Evolutionary conservation across 2,329 filamentous ascomycete species (phyloP), one percentile per base, ranked within the genome.

Genomic region (Aureobasidium pullulans): DNA sequence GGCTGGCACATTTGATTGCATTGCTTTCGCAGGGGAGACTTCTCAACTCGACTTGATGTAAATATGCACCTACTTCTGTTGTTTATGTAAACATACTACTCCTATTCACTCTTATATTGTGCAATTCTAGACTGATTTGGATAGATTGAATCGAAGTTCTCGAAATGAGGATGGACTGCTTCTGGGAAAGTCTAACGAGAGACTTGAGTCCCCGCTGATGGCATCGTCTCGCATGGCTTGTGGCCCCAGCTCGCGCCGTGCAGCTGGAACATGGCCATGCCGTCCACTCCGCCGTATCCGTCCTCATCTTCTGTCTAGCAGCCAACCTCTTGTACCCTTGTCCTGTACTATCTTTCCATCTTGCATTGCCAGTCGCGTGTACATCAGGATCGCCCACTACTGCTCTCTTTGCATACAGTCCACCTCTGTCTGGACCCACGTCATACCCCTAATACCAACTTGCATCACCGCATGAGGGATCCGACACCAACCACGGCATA

Each of bases 381-480:
- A 34, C 3, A 23, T 15, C 29, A 32, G 23, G 28, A 32, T 1
- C 37, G 10, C 9, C n/a, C 10, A 19, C n/a, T 54, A 39, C 37
- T 43, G 37, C n/a, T 36, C 29, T 40, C 29, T 40, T 28, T 37
- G 10, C 16, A 9, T 11, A 8, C 37, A 42, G 37, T 29, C 7
- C 36, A 32, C 47, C 23, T 6, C 32, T 50, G 32, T 36, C 11
- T 8, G 7, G 29, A 40, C n/a, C 39, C 50, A 54, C 50, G 50
- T 54, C 50, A 54, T 54, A 54, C 37, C 50, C 50, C 50, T 43
- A 3, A 23, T 23, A 23, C 23, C 23, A 23, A 3, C 23, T 32
- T 23, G 29, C 52, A 56, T 31, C 47, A 39, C 54, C 43, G 54
- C 54, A 57, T 57, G 54, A 57, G 34, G 54, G n/a, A 19, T 31